These are phyloP conservation scores for Aspergillus pseudonomiae DNA, from an alignment of 2,329 filamentous ascomycete genomes.

Conservation along the genomic window DNA sequence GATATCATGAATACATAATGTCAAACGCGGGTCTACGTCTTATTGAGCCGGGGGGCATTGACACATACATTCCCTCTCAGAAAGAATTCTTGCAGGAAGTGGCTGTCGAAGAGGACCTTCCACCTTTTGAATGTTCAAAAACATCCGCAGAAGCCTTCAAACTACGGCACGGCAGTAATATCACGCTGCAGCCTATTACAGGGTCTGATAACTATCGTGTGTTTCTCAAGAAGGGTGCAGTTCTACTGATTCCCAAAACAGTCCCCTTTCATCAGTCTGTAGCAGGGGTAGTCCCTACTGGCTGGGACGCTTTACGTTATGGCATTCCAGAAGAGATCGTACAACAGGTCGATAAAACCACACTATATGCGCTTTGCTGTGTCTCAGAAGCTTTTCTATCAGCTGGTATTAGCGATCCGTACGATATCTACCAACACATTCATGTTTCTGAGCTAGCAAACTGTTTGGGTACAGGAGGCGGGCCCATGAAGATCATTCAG, in stretches of 20 bases:
- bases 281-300: conserved; percentile 62
- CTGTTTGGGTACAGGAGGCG: conserved; percentile 94
- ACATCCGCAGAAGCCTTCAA: conserved; percentile 22
- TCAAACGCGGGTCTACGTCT: conserved; percentile 93
- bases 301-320: conserved; percentile 93
- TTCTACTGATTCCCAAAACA: conserved; percentile 64
- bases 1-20: conserved; percentile 59
- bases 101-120: conserved; percentile 67
- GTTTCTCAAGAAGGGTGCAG: conserved; percentile 71
- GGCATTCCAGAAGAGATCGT: conserved; percentile 94
- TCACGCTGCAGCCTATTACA: conserved; percentile 64
- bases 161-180: conserved; percentile 38
- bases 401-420: conserved; percentile 92
- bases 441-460: conserved; percentile 96
- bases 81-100: conserved; percentile 97
- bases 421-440: conserved; percentile 98
- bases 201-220: conserved; percentile 82
- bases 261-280: conserved; percentile 21
- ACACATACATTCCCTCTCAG: conserved; percentile 19
- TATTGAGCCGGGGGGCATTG: conserved; percentile 81
- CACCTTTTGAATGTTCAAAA: conserved; percentile 20
- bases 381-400: conserved; percentile 71
- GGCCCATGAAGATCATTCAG: conserved; percentile 82
- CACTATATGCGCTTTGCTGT: conserved; percentile 25
- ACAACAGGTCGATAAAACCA: conserved; percentile 40